phyloP scores from a whole-genome alignment of 768 basidiomycete genomes.

The Boletellus ananiceps region DNA sequence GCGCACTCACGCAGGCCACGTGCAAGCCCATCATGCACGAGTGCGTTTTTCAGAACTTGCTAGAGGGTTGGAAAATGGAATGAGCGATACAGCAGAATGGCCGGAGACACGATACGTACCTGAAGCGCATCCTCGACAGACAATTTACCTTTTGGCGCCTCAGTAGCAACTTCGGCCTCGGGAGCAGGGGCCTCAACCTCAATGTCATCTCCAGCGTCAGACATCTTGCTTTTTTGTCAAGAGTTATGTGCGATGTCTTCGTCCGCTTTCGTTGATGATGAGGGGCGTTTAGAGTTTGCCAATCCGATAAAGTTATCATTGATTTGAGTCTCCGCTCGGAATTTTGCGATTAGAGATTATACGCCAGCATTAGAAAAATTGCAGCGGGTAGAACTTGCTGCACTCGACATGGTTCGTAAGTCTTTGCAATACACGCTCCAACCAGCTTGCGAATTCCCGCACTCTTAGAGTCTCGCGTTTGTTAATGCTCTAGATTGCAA shows the following conservation, averaged over 20 bases:
- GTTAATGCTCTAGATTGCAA: constrained; percentile 67
- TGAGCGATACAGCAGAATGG: background rate
- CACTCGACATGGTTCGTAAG: constrained; percentile 27
- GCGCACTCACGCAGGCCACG: constrained; percentile 96
- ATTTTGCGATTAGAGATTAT: constrained; percentile 29
- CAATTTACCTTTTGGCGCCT: constrained; percentile 93
- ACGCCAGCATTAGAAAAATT: no score
- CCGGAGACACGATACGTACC: constrained; percentile 37
- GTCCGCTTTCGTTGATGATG: constrained; percentile 93
- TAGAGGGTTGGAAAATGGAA: constrained; percentile 30
- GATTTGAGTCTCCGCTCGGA: constrained; percentile 55
- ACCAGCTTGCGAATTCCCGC: constrained; percentile 20
- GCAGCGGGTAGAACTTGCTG: no score
- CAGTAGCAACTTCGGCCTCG: constrained; percentile 78
- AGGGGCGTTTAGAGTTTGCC: constrained; percentile 53
- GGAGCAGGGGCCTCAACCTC: constrained; percentile 60
- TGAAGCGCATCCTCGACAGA: constrained; percentile 93
- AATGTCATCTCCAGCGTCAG: constrained; percentile 98
- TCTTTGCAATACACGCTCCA: constrained; percentile 3
- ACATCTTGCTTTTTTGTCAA: constrained; percentile 54
- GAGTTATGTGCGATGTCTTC: constrained; percentile 62
- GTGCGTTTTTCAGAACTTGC: constrained; percentile 99
- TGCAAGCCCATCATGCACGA: constrained; percentile 97
- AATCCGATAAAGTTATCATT: constrained; percentile 23
- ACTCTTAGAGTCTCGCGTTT: constrained; percentile 61